phyloP scores from a whole-genome alignment of 2,329 filamentous ascomycete genomes.

The Nemania diffusa region DNA sequence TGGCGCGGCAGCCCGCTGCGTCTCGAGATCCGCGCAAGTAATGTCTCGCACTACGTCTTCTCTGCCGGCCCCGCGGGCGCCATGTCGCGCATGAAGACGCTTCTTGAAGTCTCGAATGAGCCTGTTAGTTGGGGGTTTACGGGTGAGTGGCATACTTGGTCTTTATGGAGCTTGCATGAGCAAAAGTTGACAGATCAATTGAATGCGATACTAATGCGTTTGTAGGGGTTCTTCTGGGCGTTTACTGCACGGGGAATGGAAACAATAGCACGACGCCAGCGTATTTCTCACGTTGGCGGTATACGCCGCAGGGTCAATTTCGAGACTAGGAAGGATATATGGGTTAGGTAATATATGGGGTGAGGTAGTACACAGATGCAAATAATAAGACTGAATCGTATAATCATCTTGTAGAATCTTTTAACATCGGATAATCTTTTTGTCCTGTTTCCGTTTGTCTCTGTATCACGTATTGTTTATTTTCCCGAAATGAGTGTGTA shows the following conservation, averaged over 20 bases:
- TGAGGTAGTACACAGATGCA: background rate
- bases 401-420: too few relatives aligned
- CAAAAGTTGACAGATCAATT: background rate
- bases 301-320: conserved; percentile 53
- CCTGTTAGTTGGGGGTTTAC: conserved; percentile 55
- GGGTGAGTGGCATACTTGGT: conserved; percentile 45
- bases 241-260: conserved; percentile 65
- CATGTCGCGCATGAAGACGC: conserved; percentile 47
- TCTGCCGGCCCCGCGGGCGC: conserved; percentile 51
- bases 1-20: conserved; percentile 53
- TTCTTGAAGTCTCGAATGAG: conserved; percentile 50
- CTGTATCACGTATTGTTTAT: too few relatives aligned
- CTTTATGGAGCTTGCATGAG: too few relatives aligned
- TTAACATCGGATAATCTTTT: too few relatives aligned
- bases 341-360: background rate
- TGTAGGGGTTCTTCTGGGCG: conserved; percentile 60
- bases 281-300: conserved; percentile 61
- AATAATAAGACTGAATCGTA: too few relatives aligned
- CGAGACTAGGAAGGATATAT: conserved; percentile 42
- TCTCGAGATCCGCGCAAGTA: conserved; percentile 56
- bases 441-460: too few relatives aligned
- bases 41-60: conserved; percentile 58
- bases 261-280: conserved; percentile 55
- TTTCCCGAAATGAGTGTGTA: too few relatives aligned
- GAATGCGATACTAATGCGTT: conserved; percentile 23